Evolutionary conservation across 805 yeast genomes (phyloP).

Genomic region (Kazachstania taianensis): DNA sequence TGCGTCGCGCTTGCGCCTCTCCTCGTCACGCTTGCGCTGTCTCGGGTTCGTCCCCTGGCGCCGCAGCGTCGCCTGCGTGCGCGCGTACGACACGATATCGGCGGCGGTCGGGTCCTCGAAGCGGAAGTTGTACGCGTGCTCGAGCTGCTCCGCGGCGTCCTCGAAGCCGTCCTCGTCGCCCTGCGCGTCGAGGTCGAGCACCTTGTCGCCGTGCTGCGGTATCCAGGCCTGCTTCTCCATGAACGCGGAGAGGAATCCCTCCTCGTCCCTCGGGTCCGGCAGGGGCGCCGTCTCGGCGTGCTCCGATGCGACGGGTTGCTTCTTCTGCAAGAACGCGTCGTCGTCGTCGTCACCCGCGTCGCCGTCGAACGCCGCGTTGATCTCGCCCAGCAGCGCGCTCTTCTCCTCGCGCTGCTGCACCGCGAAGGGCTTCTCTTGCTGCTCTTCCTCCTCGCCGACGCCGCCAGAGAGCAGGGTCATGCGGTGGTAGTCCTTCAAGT

Average conservation of each 20-base stretch:
- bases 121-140: constrained; percentile 87
- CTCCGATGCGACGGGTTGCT: constrained; percentile 30
- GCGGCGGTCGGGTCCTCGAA: constrained; percentile 87
- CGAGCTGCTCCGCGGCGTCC: constrained; percentile 83
- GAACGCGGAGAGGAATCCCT: constrained; percentile 67
- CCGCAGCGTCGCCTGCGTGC: constrained; percentile 86
- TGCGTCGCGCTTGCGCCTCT: constrained; percentile 42
- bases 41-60: constrained; percentile 66
- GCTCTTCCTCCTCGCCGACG: constrained; percentile 45
- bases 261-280: constrained; percentile 52
- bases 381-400: constrained; percentile 61
- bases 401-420: constrained; percentile 70
- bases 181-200: constrained; percentile 38
- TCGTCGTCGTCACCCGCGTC: constrained; percentile 34
- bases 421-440: constrained; percentile 47
- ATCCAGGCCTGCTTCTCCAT: constrained; percentile 82
- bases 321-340: constrained; percentile 47
- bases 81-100: constrained; percentile 88
- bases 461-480: constrained; percentile 65
- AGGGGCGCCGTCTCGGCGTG: constrained; percentile 30
- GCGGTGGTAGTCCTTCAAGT: constrained; percentile 87
- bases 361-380: constrained; percentile 54
- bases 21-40: constrained; percentile 71
- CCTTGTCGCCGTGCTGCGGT: constrained; percentile 56
- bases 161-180: constrained; percentile 80